These are phyloP conservation scores for Suaeda aralocaspica DNA, from an alignment of 148 eudicot species.

Conservation along the genomic window DNA sequence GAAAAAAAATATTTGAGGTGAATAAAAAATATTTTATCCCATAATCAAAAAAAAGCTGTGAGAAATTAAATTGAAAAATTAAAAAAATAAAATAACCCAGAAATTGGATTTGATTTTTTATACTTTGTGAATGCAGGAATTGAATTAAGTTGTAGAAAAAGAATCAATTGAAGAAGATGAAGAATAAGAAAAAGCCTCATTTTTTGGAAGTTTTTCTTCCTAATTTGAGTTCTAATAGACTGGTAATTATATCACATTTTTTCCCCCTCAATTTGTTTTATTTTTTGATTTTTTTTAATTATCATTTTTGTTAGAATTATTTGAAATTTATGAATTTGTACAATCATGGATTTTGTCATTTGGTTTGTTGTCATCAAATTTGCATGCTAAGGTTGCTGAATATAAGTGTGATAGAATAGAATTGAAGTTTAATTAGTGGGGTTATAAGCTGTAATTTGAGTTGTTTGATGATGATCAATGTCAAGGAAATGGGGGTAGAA, in stretches of 20 bases:
- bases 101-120: no score
- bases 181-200: slow-evolving; percentile 41
- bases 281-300: not conserved
- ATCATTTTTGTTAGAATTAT: not conserved
- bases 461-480: not conserved
- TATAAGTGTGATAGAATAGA: not conserved
- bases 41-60: no score
- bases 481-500: not conserved
- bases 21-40: no score
- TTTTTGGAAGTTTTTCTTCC: slow-evolving; percentile 55
- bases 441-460: not conserved
- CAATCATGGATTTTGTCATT: not conserved
- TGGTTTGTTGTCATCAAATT: not conserved
- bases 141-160: not conserved
- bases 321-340: not conserved
- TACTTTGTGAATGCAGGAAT: not conserved
- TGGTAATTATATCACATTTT: slow-evolving; percentile 27
- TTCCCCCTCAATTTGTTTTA: not conserved
- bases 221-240: slow-evolving; percentile 38
- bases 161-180: slow-evolving; percentile 23
- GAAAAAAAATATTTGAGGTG: no score
- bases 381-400: not conserved
- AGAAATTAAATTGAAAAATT: no score
- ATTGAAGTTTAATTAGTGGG: not conserved
- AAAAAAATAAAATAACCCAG: no score